Base-by-base conservation (phyloP, 768 basidiomycete species). In the Pisolithus tinctorius region DNA sequence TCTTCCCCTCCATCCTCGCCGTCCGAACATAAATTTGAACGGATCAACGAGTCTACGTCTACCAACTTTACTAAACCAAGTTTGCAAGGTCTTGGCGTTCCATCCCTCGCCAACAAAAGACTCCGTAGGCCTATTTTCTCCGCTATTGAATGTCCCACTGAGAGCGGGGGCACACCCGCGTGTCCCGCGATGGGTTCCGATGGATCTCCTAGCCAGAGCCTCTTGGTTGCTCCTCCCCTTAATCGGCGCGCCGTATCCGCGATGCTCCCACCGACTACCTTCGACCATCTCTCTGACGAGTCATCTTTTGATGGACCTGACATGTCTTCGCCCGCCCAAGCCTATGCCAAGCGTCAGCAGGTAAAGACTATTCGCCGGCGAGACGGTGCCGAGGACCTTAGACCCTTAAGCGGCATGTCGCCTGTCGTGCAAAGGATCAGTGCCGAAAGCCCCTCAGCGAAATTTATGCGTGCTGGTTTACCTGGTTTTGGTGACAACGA, bases 401-500 rank as follows among this genome's bases (percentile, higher is more conserved):
- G 83, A 53, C 84, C 86, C 20, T 65, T 86, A 16, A 85, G 84
- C n/a, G 82, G 85, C 14, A 81, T 76, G 10, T 82, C 77, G 14
- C 79, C 82, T 10, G 60, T 75, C 59, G 71, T 72, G 38, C 63
- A 64, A 44, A 65, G 63, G 31, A 68, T 70, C 40, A 69, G 70
- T 57, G 75, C 75, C 38, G 80, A 83, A 53, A 81, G 81, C 58
- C 83, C 83, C 10, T 77, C 78, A 4, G 69, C 76, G 6, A 80
- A 78, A 53, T 78, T 76, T 47, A 69, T 79, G 67, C 71, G 74
- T 25, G 75, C 76, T 25, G 89, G 84, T 41, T 67, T 92, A 47
- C 84, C 88, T 47, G 86, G 93, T 0, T 96, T 94, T 68, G 88
- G 94, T 14, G 92, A 93, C 59, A 93, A 93, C 60, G 96, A 99